Conservation (phyloP, 2,329 filamentous ascomycete species). For the Clarireedia homoeocarpa region DNA sequence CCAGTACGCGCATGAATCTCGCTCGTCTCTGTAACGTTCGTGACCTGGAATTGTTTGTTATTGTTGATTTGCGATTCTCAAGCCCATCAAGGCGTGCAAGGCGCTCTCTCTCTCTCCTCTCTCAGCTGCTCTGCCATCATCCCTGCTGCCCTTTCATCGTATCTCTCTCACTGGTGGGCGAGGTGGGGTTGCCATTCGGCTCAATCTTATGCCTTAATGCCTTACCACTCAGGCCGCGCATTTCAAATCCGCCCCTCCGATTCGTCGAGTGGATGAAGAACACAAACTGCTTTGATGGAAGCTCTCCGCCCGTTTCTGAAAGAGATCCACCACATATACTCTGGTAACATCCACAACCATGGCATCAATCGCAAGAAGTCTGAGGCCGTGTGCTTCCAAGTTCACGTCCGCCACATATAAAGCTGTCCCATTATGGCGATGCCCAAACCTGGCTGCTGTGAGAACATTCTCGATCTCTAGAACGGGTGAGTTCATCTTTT, state of each 20-base stretch:
- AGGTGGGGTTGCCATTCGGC: not conserved
- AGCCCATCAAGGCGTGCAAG: too few relatives aligned
- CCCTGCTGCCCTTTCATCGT: not conserved
- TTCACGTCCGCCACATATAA: conserved; percentile 16
- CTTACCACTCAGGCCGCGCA: not conserved
- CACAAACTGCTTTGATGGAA: not conserved
- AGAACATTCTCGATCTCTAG: conserved; percentile 40
- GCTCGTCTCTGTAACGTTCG: not conserved
- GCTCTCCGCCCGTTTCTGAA: not conserved
- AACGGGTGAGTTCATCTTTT: conserved; percentile 31
- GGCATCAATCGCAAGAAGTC: conserved; percentile 51
- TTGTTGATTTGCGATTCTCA: too few relatives aligned
- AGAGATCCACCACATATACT: not conserved
- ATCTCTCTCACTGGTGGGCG: not conserved
- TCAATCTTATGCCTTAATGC: too few relatives aligned
- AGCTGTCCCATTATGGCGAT: conserved; percentile 19
- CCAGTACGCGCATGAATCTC: not conserved
- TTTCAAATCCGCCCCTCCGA: not conserved
- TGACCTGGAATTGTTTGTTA: too few relatives aligned
- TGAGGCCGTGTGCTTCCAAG: conserved; percentile 31
- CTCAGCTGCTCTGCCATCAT: too few relatives aligned
- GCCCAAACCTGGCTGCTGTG: conserved; percentile 28
- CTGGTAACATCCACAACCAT: conserved; percentile 31
- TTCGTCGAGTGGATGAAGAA: not conserved
- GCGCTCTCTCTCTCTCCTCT: too few relatives aligned